A percentile compares a stretch with the other conserved stretches of the same genome.
phyloP scores from a whole-genome alignment of 2,329 filamentous ascomycete genomes.

The Tolypocladium paradoxum region DNA sequence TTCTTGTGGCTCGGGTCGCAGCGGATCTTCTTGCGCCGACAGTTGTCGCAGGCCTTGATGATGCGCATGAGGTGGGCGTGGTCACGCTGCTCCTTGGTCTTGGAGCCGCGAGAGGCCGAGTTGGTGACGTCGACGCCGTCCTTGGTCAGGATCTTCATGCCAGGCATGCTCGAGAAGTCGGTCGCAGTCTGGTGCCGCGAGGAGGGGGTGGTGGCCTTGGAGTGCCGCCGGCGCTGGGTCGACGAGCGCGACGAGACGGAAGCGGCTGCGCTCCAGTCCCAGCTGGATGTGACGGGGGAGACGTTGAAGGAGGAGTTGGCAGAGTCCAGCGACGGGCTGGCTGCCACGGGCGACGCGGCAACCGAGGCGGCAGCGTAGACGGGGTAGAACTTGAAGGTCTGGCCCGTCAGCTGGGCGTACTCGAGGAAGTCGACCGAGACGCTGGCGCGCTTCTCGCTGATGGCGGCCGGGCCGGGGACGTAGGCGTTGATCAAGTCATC shows the following conservation, averaged over 20 bases:
- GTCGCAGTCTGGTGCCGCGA: conserved; percentile 17
- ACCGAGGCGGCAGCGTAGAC: conserved; percentile 27
- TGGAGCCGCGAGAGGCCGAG: conserved; percentile 49
- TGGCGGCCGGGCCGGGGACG: conserved; percentile 39
- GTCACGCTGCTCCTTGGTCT: conserved; percentile 57
- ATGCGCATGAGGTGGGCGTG: conserved; percentile 57
- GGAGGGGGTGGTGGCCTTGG: conserved; percentile 12
- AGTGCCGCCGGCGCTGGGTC: conserved; percentile 12
- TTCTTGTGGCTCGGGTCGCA: conserved; percentile 51
- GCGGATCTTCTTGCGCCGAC: conserved; percentile 52
- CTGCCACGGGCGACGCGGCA: conserved; percentile 33
- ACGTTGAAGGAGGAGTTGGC: conserved; percentile 35
- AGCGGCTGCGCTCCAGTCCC: conserved; percentile 30
- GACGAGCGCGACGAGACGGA: conserved; percentile 20
- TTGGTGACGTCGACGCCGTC: conserved; percentile 54
- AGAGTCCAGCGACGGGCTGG: conserved; percentile 30
- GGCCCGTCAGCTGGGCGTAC: conserved; percentile 39
- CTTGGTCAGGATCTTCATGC: conserved; percentile 57
- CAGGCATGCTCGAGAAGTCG: conserved; percentile 45
- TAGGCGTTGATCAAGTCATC: conserved; percentile 50
- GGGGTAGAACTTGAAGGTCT: conserved; percentile 51
- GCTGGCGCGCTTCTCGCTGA: conserved; percentile 47
- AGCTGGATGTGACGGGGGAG: conserved; percentile 38
- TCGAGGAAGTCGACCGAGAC: conserved; percentile 51
- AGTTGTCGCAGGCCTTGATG: conserved; percentile 56